A percentile compares a stretch with the other conserved stretches of the same genome.
Conservation (phyloP, 2,329 filamentous ascomycete genomes). For the Fusarium cicatricum region DNA sequence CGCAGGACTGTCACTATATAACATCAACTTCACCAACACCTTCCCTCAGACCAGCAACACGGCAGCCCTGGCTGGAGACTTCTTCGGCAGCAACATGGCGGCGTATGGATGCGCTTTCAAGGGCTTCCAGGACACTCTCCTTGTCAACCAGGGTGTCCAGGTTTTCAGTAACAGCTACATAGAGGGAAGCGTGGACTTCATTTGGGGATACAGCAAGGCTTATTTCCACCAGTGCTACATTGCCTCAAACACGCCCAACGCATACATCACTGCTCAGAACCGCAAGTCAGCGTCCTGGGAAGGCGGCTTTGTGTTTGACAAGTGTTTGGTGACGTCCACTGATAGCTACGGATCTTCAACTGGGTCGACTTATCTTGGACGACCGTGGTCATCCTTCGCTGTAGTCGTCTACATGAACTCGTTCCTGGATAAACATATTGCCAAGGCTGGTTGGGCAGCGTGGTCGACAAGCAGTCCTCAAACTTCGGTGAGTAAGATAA, state of each 20-base stretch:
- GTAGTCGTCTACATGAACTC: constrained; percentile 59
- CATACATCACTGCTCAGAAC: constrained; percentile 46
- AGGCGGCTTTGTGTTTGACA: constrained; percentile 47
- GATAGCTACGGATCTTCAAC: constrained; percentile 39
- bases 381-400: constrained; percentile 56
- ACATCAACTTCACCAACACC: constrained; percentile 62
- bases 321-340: constrained; percentile 41
- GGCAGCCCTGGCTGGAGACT: constrained; percentile 49
- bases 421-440: constrained; percentile 51
- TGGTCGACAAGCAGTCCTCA: constrained; percentile 65
- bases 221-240: constrained; percentile 51
- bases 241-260: constrained; percentile 46
- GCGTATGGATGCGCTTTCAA: constrained; percentile 54
- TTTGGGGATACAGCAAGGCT: constrained; percentile 45
- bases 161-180: constrained; percentile 54
- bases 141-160: constrained; percentile 57
- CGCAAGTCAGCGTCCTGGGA: constrained; percentile 40
- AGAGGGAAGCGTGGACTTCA: constrained; percentile 36
- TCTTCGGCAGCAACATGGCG: constrained; percentile 43
- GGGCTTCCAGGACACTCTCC: constrained; percentile 59
- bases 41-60: constrained; percentile 55
- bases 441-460: constrained; percentile 46
- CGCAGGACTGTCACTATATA: constrained; percentile 65
- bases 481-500: constrained; percentile 61
- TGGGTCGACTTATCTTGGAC: constrained; percentile 55